Percentiles rank a stretch among this genome's conserved stretches.
These are phyloP conservation scores for Ceriops decandra DNA, from an alignment of 345 rosid species.

Conservation along the genomic window DNA sequence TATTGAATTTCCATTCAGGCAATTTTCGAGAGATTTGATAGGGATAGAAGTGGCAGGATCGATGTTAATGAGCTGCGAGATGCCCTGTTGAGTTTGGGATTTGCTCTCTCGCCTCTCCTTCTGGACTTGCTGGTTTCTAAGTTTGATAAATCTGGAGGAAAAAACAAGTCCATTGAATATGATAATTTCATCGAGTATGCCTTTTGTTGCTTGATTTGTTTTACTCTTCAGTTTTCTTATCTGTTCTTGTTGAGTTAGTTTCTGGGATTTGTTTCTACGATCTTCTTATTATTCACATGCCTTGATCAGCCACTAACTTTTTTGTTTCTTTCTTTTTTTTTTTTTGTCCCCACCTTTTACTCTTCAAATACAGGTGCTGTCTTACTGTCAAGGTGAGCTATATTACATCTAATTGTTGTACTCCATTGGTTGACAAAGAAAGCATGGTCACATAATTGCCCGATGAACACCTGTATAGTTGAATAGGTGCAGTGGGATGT, in stretches of 20 bases:
- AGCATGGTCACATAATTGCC: too few relatives aligned
- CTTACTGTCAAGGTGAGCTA: constrained; percentile 80
- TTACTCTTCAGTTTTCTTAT: too few relatives aligned
- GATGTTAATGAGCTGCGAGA: constrained; percentile 76
- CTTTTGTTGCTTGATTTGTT: not conserved
- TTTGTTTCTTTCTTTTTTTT: not conserved
- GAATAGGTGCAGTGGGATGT: too few relatives aligned
- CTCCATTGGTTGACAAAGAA: too few relatives aligned
- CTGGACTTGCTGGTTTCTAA: constrained; percentile 76
- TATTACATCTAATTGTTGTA: too few relatives aligned
- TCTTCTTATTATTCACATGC: too few relatives aligned
- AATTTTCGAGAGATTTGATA: constrained; percentile 79
- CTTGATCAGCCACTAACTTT: not conserved
- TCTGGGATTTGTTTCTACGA: too few relatives aligned
- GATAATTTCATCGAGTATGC: constrained; percentile 94
- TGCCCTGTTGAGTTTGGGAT: constrained; percentile 76
- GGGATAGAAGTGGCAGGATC: constrained; percentile 83
- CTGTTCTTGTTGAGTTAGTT: too few relatives aligned
- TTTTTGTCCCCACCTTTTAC: not conserved
- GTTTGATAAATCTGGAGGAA: constrained; percentile 81
- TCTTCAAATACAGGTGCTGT: constrained; percentile 67
- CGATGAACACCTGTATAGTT: too few relatives aligned
- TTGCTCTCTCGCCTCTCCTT: constrained; percentile 57
- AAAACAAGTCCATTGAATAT: constrained; percentile 68
- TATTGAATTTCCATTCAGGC: constrained; percentile 29